Conservation (phyloP, 441 rosid species). For the Erodium moschatum region DNA sequence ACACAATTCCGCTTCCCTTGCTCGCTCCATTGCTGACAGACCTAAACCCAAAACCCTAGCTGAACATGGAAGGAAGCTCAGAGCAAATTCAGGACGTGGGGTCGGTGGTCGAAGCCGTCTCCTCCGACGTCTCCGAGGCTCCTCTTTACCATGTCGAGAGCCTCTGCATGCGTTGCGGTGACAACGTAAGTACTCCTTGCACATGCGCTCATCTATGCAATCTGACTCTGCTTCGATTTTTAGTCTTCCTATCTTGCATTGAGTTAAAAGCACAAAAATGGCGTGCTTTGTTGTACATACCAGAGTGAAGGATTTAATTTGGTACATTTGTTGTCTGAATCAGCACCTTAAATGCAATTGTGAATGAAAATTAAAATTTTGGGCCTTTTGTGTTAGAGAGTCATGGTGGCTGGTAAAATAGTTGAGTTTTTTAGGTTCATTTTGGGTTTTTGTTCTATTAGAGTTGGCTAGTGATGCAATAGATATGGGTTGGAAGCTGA, state of each 20-base stretch:
- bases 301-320: not conserved
- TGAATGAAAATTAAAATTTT: not conserved
- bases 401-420: no score
- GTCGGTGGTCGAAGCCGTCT: constrained; percentile 76
- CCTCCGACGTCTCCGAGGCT: constrained; percentile 39
- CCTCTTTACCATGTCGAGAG: constrained; percentile 85
- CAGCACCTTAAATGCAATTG: not conserved
- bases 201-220: not conserved
- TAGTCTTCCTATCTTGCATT: not conserved
- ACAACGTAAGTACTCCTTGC: constrained; percentile 39
- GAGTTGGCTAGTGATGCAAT: not conserved
- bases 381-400: no score
- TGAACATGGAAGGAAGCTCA: constrained; percentile 21
- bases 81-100: constrained; percentile 53
- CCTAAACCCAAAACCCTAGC: constrained; percentile 1
- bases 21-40: not conserved
- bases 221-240: not conserved
- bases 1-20: not conserved
- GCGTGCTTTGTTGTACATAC: not conserved
- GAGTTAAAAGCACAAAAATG: not conserved
- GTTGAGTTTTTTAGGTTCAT: not conserved
- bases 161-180: constrained; percentile 85
- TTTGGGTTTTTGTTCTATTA: not conserved
- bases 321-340: not conserved
- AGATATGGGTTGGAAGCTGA: not conserved